These are phyloP conservation scores for Plasmodium vinckei DNA, from an alignment of 169 alveolate species.

Conservation along the genomic window DNA sequence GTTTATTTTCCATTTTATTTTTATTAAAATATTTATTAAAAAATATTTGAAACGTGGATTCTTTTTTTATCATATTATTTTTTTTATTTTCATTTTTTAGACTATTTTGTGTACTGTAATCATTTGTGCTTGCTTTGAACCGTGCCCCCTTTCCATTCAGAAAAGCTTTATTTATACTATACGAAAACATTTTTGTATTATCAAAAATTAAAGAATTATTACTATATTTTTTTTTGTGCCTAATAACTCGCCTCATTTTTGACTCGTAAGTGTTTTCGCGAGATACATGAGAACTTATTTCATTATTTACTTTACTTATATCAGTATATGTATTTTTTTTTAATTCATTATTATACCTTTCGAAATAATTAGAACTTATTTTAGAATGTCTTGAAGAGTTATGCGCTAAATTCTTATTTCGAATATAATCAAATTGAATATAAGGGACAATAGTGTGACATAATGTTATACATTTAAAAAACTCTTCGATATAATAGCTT, in stretches of 20 bases:
- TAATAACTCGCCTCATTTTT: background rate
- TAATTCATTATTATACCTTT: background rate
- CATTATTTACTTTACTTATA: slow-evolving; percentile 9
- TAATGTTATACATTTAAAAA: slow-evolving; percentile 72
- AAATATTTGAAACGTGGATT: slow-evolving; percentile 20
- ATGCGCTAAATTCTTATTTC: slow-evolving; percentile 51
- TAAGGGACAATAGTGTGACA: slow-evolving; percentile 68
- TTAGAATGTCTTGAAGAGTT: slow-evolving; percentile 47
- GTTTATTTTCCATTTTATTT: slow-evolving; percentile 17
- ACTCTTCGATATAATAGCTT: slow-evolving; percentile 74
- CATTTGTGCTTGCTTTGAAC: background rate
- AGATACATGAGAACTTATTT: slow-evolving; percentile 14
- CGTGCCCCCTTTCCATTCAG: background rate
- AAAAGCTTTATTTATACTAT: background rate
- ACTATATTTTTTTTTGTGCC: background rate
- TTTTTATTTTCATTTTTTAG: slow-evolving; percentile 8
- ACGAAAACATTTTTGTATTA: background rate
- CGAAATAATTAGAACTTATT: slow-evolving; percentile 40
- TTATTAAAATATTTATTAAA: slow-evolving; percentile 33
- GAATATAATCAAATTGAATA: slow-evolving; percentile 57
- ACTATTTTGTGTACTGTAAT: slow-evolving; percentile 10
- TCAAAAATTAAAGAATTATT: background rate
- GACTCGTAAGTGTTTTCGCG: background rate
- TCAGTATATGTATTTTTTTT: slow-evolving; percentile 26
- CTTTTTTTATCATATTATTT: background rate